Conservation (phyloP, 192 early-diverging fungal species). For the Gorgonomyces haynaldii region DNA sequence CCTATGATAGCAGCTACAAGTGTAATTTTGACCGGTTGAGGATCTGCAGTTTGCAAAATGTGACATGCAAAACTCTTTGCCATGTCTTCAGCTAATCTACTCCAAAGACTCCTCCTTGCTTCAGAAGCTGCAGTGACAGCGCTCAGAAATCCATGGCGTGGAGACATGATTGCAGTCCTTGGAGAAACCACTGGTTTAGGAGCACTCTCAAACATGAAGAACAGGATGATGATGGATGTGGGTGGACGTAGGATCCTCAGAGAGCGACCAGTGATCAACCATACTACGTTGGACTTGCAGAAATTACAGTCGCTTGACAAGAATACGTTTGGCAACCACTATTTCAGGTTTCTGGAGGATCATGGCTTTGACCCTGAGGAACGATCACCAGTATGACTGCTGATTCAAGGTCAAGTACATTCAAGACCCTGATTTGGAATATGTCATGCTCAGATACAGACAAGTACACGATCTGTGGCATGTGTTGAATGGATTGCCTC, state of each 20-base stretch:
- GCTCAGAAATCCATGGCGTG: not conserved
- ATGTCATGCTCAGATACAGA: conserved; percentile 85
- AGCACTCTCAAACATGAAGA: conserved; percentile 56
- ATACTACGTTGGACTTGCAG: conserved; percentile 55
- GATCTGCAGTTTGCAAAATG: no score
- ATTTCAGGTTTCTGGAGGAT: conserved; percentile 65
- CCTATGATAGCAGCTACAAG: no score
- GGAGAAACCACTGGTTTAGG: conserved; percentile 79
- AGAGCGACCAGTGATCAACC: conserved; percentile 67
- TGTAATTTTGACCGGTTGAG: no score
- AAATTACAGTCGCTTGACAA: conserved; percentile 48
- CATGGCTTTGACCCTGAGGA: conserved; percentile 75
- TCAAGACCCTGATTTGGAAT: conserved; percentile 81
- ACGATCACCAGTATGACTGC: no score
- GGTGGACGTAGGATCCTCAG: conserved; percentile 73
- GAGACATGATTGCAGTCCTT: conserved; percentile 77
- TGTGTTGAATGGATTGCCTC: conserved; percentile 54
- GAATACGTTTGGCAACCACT: conserved; percentile 77
- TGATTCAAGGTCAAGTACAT: conserved; percentile 87
- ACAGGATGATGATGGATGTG: conserved; percentile 62
- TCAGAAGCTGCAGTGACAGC: conserved; percentile 1
- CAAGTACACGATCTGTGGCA: conserved; percentile 95
- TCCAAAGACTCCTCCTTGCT: no score
- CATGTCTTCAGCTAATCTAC: no score
- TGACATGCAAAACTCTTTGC: no score